Percentiles rank a stretch among this genome's conserved stretches.
These are phyloP conservation scores for Suhomyces kunorum DNA, from an alignment of 1,139 yeast species.

Conservation along the genomic window DNA sequence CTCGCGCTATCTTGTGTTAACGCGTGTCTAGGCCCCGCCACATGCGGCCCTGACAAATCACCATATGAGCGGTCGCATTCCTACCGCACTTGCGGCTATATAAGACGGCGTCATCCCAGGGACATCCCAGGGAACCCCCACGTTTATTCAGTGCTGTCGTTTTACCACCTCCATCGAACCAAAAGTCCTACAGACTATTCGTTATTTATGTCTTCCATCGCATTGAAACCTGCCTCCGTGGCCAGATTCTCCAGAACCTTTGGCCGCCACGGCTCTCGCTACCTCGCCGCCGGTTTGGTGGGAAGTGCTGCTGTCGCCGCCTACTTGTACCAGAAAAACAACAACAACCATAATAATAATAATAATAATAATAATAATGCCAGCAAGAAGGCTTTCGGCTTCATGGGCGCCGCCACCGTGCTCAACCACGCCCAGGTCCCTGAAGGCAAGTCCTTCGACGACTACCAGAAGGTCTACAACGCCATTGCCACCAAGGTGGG, in stretches of 20 bases:
- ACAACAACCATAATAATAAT: constrained; percentile 3
- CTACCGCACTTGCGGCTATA: too few relatives aligned
- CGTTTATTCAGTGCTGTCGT: background rate
- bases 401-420: constrained; percentile 25
- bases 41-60: constrained; percentile 3
- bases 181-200: background rate
- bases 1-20: background rate
- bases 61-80: constrained; percentile 3
- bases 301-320: constrained; percentile 29
- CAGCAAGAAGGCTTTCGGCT: constrained; percentile 8
- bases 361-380: constrained; percentile 14
- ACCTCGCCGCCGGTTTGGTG: constrained; percentile 22
- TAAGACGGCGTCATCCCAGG: too few relatives aligned
- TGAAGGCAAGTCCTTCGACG: constrained; percentile 40
- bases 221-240: constrained; percentile 16
- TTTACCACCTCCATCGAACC: background rate
- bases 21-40: background rate
- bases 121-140: too few relatives aligned
- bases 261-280: constrained; percentile 9
- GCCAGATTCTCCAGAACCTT: constrained; percentile 8
- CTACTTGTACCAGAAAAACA: constrained; percentile 14
- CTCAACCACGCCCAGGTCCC: constrained; percentile 25
- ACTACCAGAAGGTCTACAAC: constrained; percentile 77
- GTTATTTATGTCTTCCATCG: constrained; percentile 22
- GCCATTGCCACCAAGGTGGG: constrained; percentile 74